Conservation (phyloP, 345 rosid species). For the Sisymbrium irio region DNA sequence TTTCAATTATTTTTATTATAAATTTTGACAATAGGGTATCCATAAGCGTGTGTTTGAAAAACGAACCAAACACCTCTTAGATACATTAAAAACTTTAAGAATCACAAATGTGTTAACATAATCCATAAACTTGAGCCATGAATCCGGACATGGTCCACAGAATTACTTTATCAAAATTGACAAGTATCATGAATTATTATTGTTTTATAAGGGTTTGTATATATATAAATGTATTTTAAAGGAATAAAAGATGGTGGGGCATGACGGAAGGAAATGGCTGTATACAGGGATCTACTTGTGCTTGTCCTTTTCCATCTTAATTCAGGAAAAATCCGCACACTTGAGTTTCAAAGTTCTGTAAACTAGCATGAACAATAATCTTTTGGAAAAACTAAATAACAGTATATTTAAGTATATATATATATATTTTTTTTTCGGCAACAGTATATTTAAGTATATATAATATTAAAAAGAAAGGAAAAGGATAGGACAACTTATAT, state of each 20-base stretch:
- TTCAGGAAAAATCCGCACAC: background rate
- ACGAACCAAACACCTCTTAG: background rate
- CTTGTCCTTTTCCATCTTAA: conserved; percentile 16
- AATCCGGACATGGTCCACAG: background rate
- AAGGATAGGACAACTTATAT: background rate
- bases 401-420: background rate
- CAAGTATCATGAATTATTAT: background rate
- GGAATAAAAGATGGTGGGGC: conserved; percentile 12
- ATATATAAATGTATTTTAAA: background rate
- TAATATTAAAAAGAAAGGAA: background rate
- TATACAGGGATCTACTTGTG: conserved; percentile 6
- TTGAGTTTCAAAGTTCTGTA: background rate
- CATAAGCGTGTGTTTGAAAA: background rate
- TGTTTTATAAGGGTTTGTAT: background rate
- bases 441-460: background rate
- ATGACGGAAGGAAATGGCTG: conserved; percentile 22
- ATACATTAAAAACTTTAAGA: background rate
- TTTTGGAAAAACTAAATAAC: background rate
- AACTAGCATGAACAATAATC: background rate
- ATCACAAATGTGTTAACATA: conserved; percentile 11
- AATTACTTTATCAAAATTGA: background rate
- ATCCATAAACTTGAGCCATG: conserved; percentile 12
- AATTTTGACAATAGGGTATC: too few species aligned
- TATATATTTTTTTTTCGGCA: too few species aligned
- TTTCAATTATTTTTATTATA: too few species aligned